Percentiles rank a stretch among this genome's conserved stretches.
Evolutionary conservation across 2,329 filamentous ascomycete genomes (phyloP).

Genomic region (Diaporthe longicolla): DNA sequence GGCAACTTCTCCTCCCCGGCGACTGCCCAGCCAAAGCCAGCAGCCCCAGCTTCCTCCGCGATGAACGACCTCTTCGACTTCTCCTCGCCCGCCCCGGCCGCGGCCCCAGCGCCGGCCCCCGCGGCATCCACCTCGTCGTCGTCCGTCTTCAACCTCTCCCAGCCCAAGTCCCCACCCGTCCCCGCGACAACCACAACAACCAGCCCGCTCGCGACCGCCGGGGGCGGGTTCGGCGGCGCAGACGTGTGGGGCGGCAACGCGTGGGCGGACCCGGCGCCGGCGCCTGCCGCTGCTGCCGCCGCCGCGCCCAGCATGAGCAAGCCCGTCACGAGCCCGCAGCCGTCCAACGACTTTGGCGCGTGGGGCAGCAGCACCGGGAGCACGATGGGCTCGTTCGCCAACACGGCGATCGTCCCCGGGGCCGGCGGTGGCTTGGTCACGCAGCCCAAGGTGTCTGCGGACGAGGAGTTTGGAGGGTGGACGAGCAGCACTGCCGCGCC

Average conservation of each 20-base stretch:
- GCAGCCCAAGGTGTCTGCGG: slow-evolving; percentile 81
- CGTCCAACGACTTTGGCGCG: slow-evolving; percentile 68
- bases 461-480: slow-evolving; percentile 98
- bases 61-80: slow-evolving; percentile 89
- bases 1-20: slow-evolving; percentile 69
- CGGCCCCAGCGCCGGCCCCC: slow-evolving; percentile 59
- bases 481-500: slow-evolving; percentile 75
- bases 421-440: slow-evolving; percentile 75
- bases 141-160: slow-evolving; percentile 84
- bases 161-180: slow-evolving; percentile 59
- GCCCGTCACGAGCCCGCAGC: slow-evolving; percentile 64
- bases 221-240: slow-evolving; percentile 57
- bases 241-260: slow-evolving; percentile 92
- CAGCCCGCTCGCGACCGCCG: slow-evolving; percentile 53
- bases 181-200: slow-evolving; percentile 57
- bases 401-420: slow-evolving; percentile 72
- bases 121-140: slow-evolving; percentile 57
- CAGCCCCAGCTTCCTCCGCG: slow-evolving; percentile 65
- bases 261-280: slow-evolving; percentile 76
- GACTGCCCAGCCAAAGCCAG: slow-evolving; percentile 53
- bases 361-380: slow-evolving; percentile 53
- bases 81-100: slow-evolving; percentile 59
- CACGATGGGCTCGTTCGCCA: slow-evolving; percentile 62
- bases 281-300: neutral
- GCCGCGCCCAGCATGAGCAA: slow-evolving; percentile 35